These are phyloP conservation scores for Podaxis carcinomalis DNA, from an alignment of 768 basidiomycete genomes.

Conservation along the genomic window DNA sequence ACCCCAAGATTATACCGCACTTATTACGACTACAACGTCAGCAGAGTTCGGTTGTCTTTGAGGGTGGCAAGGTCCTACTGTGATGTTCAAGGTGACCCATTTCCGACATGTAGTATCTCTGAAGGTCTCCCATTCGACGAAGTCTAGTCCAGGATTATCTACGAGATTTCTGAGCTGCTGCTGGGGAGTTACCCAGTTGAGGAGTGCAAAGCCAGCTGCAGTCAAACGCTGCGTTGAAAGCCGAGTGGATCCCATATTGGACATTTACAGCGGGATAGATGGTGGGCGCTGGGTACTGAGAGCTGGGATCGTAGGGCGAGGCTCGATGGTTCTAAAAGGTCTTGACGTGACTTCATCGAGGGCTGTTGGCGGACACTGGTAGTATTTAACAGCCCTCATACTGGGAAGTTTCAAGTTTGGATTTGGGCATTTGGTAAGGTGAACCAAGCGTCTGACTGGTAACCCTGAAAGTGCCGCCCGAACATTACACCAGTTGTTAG, in stretches of 20 bases:
- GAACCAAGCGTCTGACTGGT: too few species aligned
- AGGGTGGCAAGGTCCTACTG: not conserved
- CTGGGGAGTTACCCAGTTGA: not conserved
- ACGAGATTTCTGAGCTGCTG: not conserved
- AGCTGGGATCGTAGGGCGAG: not conserved
- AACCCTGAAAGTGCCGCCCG: too few species aligned
- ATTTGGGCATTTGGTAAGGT: not conserved
- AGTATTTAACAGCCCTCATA: not conserved
- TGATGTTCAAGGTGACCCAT: not conserved
- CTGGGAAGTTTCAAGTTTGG: not conserved
- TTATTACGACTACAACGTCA: not conserved
- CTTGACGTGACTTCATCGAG: not conserved
- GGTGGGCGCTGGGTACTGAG: not conserved
- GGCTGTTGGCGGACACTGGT: not conserved
- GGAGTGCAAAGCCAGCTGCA: not conserved
- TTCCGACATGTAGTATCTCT: not conserved
- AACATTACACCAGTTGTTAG: too few species aligned
- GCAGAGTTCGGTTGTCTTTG: not conserved
- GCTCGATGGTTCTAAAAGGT: not conserved
- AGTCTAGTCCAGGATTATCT: not conserved
- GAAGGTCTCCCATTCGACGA: not conserved
- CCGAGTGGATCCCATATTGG: not conserved
- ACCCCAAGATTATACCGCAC: slow-evolving; percentile 2
- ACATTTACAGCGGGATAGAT: not conserved
- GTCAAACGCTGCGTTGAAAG: not conserved